These are phyloP conservation scores for Psilocybe cubensis DNA, from an alignment of 768 basidiomycete species.

Conservation along the genomic window DNA sequence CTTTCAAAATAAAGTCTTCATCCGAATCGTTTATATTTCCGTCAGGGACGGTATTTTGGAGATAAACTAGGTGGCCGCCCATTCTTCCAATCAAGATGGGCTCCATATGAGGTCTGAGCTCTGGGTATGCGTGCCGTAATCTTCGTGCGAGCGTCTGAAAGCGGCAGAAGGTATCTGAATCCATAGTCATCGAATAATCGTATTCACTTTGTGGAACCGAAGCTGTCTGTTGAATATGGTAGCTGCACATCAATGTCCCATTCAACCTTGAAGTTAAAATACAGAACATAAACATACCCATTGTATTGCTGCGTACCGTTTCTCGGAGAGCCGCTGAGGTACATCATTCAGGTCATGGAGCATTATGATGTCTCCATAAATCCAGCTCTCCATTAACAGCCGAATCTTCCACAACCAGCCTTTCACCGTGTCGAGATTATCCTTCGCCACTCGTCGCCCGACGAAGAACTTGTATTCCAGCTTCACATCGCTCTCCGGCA, in stretches of 20 bases:
- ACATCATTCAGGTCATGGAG: neutral
- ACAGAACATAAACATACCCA: neutral
- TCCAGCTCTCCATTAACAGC: neutral
- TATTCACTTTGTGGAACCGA: constrained; percentile 1
- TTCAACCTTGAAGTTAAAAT: neutral
- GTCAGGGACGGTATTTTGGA: neutral
- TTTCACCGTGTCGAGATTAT: neutral
- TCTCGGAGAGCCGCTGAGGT: constrained; percentile 8
- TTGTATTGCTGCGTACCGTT: constrained; percentile 3
- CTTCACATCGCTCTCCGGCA: neutral
- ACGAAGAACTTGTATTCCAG: constrained; percentile 10
- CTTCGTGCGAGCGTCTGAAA: neutral
- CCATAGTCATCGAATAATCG: constrained; percentile 13
- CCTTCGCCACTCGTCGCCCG: neutral
- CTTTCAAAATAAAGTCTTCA: constrained; percentile 3
- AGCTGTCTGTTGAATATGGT: neutral
- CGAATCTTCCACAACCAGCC: neutral
- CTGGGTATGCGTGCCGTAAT: neutral
- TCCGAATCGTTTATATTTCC: constrained; percentile 6
- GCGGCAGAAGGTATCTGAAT: constrained; percentile 12
- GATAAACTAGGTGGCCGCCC: neutral
- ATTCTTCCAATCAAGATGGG: constrained; percentile 11
- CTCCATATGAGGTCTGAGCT: neutral
- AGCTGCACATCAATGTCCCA: neutral
- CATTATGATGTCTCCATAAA: neutral